phyloP scores from a whole-genome alignment of 2,329 filamentous ascomycete species.

The Orbilia oligospora region DNA sequence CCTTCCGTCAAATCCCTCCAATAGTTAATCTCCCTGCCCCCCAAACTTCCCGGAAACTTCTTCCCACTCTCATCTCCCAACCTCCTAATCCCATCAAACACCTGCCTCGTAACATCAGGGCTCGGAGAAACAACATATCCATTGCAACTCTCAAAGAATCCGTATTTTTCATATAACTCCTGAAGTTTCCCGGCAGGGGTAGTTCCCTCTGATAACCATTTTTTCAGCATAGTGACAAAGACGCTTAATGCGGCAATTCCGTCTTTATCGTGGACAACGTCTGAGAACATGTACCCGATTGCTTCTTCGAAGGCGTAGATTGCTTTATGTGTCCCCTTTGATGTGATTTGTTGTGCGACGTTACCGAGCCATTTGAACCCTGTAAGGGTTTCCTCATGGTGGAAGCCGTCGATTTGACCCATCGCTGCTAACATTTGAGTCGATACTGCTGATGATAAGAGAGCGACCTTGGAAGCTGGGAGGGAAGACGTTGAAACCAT shows the following conservation, averaged over 20 bases:
- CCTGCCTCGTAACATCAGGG: constrained; percentile 70
- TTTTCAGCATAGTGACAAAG: constrained; percentile 69
- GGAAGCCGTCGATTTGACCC: constrained; percentile 72
- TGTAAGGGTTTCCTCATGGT: constrained; percentile 75
- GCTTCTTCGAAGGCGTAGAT: constrained; percentile 77
- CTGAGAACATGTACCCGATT: constrained; percentile 77
- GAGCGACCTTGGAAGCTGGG: constrained; percentile 68
- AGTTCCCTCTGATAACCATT: constrained; percentile 71
- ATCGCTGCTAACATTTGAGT: constrained; percentile 75
- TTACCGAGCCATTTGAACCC: constrained; percentile 80
- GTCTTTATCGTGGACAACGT: constrained; percentile 76
- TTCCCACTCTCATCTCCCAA: constrained; percentile 63
- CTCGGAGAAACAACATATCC: constrained; percentile 75
- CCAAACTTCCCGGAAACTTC: constrained; percentile 69
- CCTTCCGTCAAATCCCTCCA: constrained; percentile 76
- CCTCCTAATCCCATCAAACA: constrained; percentile 72
- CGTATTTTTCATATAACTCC: constrained; percentile 72
- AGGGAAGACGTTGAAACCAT: constrained; percentile 68
- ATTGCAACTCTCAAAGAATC: constrained; percentile 76
- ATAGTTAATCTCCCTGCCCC: constrained; percentile 71
- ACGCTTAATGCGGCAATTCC: constrained; percentile 74
- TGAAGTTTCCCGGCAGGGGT: constrained; percentile 74
- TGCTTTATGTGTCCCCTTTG: constrained; percentile 70
- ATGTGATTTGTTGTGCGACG: constrained; percentile 71
- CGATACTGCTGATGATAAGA: constrained; percentile 76